Evolutionary conservation across 176 grass and related monocot species (phyloP).

Genomic region (Triticum urartu): DNA sequence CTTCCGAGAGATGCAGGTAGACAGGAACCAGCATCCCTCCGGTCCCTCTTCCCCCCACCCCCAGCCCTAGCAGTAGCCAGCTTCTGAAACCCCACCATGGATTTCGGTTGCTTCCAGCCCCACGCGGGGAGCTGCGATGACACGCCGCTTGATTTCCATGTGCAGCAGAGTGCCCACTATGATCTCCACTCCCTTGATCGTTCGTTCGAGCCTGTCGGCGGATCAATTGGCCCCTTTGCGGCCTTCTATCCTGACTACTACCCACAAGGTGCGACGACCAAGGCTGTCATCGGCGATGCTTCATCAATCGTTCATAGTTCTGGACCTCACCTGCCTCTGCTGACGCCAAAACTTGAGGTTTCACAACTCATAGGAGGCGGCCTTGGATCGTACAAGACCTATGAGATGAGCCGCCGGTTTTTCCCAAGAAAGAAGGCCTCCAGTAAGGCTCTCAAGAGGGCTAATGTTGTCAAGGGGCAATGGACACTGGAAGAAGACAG

Average conservation of each 20-base stretch:
- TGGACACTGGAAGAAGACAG: slow-evolving; percentile 88
- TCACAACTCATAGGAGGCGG: slow-evolving; percentile 18
- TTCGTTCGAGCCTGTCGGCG: background rate
- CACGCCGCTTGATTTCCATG: slow-evolving; percentile 28
- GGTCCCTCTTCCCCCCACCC: background rate
- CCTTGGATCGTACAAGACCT: slow-evolving; percentile 9
- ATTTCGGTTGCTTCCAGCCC: slow-evolving; percentile 50
- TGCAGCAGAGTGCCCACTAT: slow-evolving; percentile 22
- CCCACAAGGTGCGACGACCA: background rate
- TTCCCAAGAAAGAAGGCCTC: slow-evolving; percentile 31
- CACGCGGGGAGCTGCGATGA: slow-evolving; percentile 15
- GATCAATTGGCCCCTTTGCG: slow-evolving; percentile 1
- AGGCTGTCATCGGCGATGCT: background rate
- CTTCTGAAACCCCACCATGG: slow-evolving; percentile 42
- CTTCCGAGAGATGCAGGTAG: slow-evolving; percentile 27
- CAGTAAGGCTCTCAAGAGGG: slow-evolving; percentile 45
- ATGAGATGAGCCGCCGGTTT: slow-evolving; percentile 26
- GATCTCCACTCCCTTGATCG: slow-evolving; percentile 30
- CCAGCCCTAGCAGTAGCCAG: background rate
- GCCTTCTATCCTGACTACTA: slow-evolving; percentile 23
- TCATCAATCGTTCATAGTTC: background rate
- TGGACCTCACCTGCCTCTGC: slow-evolving; percentile 13
- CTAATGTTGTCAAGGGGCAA: slow-evolving; percentile 83
- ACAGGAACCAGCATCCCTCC: background rate
- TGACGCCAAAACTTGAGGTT: slow-evolving; percentile 42